Percentiles rank a stretch among this genome's conserved stretches.
Conservation (phyloP, 495 filamentous ascomycete species). For the Penicillium alfredii region DNA sequence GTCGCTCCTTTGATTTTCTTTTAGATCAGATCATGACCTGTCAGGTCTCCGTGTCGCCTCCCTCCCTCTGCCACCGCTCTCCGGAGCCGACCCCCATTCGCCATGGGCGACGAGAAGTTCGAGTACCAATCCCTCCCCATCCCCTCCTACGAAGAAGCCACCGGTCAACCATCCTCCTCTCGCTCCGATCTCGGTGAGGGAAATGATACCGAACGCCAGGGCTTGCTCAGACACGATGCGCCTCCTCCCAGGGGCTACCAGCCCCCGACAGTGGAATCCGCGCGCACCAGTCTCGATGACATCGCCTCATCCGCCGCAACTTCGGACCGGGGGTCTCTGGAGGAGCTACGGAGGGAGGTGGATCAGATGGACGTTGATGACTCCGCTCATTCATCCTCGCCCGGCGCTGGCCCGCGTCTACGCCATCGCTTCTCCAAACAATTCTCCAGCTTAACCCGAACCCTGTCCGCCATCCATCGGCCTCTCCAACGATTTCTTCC, state of each 20-base stretch:
- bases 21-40: constrained; percentile 48
- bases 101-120: constrained; percentile 56
- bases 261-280: constrained; percentile 69
- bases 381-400: constrained; percentile 42
- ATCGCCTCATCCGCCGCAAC: constrained; percentile 38
- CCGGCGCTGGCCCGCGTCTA: constrained; percentile 31
- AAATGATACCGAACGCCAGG: constrained; percentile 58
- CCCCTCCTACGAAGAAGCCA: constrained; percentile 92
- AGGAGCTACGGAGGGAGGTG: constrained; percentile 69
- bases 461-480: constrained; percentile 49
- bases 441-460: constrained; percentile 47
- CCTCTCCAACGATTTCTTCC: constrained; percentile 48
- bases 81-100: constrained; percentile 28
- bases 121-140: constrained; percentile 71
- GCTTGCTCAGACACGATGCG: constrained; percentile 41
- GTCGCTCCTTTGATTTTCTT: too few relatives aligned
- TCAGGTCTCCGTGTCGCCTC: constrained; percentile 25
- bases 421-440: constrained; percentile 49
- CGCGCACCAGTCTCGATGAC: constrained; percentile 55
- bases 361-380: constrained; percentile 88
- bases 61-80: constrained; percentile 30
- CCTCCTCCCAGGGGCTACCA: constrained; percentile 53
- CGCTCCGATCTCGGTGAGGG: constrained; percentile 56
- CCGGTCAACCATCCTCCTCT: constrained; percentile 54
- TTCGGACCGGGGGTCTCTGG: constrained; percentile 45